Base-by-base conservation (phyloP, 208 protist species). In the Acanthamoeba castellanii region DNA sequence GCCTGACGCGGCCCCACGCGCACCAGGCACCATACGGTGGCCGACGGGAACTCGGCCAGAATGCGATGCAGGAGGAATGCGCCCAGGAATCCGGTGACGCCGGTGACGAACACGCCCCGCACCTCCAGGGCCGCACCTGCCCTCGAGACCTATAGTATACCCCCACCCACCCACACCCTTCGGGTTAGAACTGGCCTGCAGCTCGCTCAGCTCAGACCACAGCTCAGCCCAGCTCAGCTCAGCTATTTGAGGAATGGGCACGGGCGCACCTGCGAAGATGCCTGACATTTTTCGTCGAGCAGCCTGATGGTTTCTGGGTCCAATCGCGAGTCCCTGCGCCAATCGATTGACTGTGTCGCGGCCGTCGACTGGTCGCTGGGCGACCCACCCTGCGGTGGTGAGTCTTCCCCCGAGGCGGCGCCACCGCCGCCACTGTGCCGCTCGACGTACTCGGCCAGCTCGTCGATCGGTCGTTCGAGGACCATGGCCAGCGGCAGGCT, bases 61-160 rank as follows among this genome's bases (percentile, higher is more conserved):
- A 81, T 81, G 72, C 30, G 22, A 32, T 81, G 72, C 72, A 81
- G 72, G 14, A 81, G 37, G 30, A 81, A 81, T 37, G 72, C 72
- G 13, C 72, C 72, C 72, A 81, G 32, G 32, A 81, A 81, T 5
- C 72, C 72, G 25, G 72, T 81, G 18, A 30, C 30, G 30, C 72
- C 72, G 72, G 72, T 81, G 14, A 81, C n/a, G 30, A 81, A 81
- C 18, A 81, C 72, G n/a, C 72, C 72, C 3, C 32, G 27, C 32
- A 81, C 72, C 32, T 47, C 42, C 47, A 50, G 13, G 47, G 47
- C 47, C 47, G 13, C 47, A 50, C 47, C 47, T 50, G 47, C 47
- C 47, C 57, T 11, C 20, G 57, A 16, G 57, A 8, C 42, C 42
- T 45, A 45, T 50, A 16, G 6, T 16, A n/a, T 70, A 45, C 1